Conservation (phyloP, 768 basidiomycete genomes). For the Auriscalpium orientale region DNA sequence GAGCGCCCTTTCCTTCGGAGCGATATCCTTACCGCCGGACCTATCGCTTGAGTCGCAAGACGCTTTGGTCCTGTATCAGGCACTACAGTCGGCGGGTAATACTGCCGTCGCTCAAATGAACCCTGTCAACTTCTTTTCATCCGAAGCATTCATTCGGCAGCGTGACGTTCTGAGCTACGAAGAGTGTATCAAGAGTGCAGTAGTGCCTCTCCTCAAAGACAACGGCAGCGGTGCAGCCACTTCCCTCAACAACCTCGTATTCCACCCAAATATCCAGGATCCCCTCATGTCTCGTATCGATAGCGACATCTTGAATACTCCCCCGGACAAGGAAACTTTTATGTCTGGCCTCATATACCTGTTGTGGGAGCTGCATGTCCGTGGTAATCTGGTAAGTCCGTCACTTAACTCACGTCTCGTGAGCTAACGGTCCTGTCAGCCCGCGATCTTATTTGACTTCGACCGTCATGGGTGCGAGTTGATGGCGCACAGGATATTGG, state of each 20-base stretch:
- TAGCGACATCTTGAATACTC: conserved; percentile 22
- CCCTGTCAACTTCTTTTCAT: conserved; percentile 40
- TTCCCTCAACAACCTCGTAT: conserved; percentile 32
- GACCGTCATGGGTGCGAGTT: conserved; percentile 52
- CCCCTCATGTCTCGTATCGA: conserved; percentile 20
- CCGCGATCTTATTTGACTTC: conserved; percentile 63
- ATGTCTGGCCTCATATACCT: conserved; percentile 41
- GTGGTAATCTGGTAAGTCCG: conserved; percentile 44
- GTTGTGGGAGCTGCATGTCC: conserved; percentile 48
- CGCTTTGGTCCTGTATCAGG: conserved; percentile 42
- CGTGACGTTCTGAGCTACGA: conserved; percentile 58
- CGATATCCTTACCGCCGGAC: conserved; percentile 46
- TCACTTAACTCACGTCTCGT: neutral
- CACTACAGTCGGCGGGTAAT: conserved; percentile 24
- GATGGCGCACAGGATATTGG: conserved; percentile 35
- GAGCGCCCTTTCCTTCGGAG: conserved; percentile 47
- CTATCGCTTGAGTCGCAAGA: conserved; percentile 57
- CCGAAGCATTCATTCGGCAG: conserved; percentile 39
- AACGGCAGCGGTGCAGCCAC: conserved; percentile 28
- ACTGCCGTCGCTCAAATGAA: conserved; percentile 28
- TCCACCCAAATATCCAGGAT: conserved; percentile 29
- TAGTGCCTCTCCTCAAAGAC: conserved; percentile 31
- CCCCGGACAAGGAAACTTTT: conserved; percentile 28
- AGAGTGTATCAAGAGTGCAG: conserved; percentile 35
- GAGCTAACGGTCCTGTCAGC: conserved; percentile 27